Evolutionary conservation across 2,329 filamentous ascomycete genomes (phyloP), one percentile per base, ranked within the genome.

Genomic region (Exserohilum rostratum): DNA sequence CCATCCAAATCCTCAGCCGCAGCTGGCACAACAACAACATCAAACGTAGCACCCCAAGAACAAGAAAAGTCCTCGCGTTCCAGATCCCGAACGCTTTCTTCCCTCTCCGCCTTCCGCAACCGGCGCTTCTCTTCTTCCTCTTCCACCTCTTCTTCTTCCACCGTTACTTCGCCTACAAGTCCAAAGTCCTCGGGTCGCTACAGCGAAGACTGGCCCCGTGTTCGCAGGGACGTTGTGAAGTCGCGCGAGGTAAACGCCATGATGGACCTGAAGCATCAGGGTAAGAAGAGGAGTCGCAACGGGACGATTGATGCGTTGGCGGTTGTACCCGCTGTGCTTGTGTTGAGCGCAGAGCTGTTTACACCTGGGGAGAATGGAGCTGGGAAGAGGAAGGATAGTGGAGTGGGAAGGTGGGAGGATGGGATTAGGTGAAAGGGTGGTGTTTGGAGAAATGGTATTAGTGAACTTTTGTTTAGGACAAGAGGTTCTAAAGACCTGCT

Each of bases 291-390:
- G 0, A 35, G 22, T 7, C 22, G 53, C n/a, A 52, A 25, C 6
- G 64, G 64, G 17, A 72, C 68, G 1, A 48, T 75, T 6, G 70
- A 70, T 55, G 72, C 71, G n/a, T 45, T 73, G 27, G 72, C 71
- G 6, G 67, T 75, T 34, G 66, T 73, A 12, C 72, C 72, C 1
- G 67, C 72, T 3, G 68, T 74, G 17, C 45, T 75, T 51, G 62
- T 75, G 31, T 34, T 75, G 59, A 67, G 66, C 27, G 70, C 72
- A 2, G 72, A 75, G 58, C 45, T 74, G 42, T 75, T 75, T 35
- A 75, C 71, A 45, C 72, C 72, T 4, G 62, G 60, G 35, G 39
- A 40, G 22, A 39, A 39, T 22, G 43, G 39, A n/a, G 48, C 43
- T 11, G 37, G 31, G 3, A 46, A 46, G 38, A 46, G 60, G 45